These are phyloP conservation scores for Isatis tinctoria DNA, from an alignment of 345 rosid species.

Conservation along the genomic window DNA sequence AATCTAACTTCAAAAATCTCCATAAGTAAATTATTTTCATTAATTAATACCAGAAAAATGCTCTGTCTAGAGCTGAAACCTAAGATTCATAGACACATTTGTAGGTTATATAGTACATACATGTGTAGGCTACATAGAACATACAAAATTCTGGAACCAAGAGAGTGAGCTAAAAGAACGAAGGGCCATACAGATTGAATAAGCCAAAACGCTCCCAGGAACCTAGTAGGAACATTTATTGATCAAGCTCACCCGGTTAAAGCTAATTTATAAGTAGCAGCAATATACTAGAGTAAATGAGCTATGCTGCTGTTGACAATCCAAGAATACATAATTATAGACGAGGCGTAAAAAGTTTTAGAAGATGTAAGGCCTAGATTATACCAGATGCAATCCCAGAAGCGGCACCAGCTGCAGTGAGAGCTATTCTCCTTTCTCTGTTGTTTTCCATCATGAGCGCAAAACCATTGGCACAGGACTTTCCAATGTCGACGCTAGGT, in stretches of 20 bases:
- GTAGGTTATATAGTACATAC: background rate
- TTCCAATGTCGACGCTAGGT: slow-evolving; percentile 97
- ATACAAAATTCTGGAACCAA: background rate
- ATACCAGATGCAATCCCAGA: slow-evolving; percentile 97
- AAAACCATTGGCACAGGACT: slow-evolving; percentile 90
- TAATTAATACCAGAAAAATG: background rate
- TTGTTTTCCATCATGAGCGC: slow-evolving; percentile 94
- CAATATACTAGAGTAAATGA: background rate
- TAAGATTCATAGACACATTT: background rate
- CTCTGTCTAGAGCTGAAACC: background rate
- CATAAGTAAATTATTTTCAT: background rate
- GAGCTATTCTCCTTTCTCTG: slow-evolving; percentile 92
- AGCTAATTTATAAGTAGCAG: background rate
- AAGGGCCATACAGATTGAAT: background rate
- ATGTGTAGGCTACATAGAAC: background rate
- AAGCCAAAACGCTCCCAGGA: background rate
- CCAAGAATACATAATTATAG: background rate
- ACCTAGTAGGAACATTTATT: background rate
- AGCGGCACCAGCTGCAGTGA: slow-evolving; percentile 97
- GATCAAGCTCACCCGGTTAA: background rate
- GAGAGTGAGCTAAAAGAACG: background rate
- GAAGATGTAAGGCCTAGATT: background rate
- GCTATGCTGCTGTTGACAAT: background rate
- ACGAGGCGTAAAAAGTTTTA: background rate
- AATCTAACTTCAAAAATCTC: background rate